Evolutionary conservation across 352 stramenopile species (phyloP), one percentile per base, ranked within the genome.

Genomic region (Phytophthora pluvialis): DNA sequence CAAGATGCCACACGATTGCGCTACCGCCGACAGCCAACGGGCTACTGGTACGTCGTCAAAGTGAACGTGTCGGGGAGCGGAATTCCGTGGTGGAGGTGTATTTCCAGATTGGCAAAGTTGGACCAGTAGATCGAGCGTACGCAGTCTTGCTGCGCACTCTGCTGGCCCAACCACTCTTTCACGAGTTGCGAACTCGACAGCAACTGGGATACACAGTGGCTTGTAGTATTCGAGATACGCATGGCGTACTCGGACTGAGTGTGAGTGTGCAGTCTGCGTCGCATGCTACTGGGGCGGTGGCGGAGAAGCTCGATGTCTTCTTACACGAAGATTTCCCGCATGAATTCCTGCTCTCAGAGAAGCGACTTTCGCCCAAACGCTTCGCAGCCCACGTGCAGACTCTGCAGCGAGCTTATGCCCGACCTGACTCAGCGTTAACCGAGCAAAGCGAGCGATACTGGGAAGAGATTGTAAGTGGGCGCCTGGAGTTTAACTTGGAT

Each of bases 51-150:
- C 81, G 77, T 15, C 81, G 80, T 28, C 59, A 78, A 35, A 94
- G 83, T 53, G 80, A 91, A 40, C 77, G 90, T 31, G 62, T 83
- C 0, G 68, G 78, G 16, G 87, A 97, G 40, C 83, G 70, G 15
- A 97, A 97, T 60, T 91, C 80, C 47, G 74, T 89, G 10, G 82
- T 95, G 9, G 86, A 94, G 33, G 72, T 92, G 29, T 95, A 96
- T 56, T 95, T 91, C 71, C 89, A 97, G 63, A 75, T 96, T 10
- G 86, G 86, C 25, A 72, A 79, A 32, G 67, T 82, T 36, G 58
- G 51, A 16, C 72, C 77, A 21, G 55, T 73, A 50, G 71, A 88
- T 47, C 72, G 75, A 61, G 82, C 84, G 35, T 86, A 93, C 38
- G 78, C 80, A 11, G 64, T 91, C n/a, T 45, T 97, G 21, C 49